A percentile compares a stretch with the other conserved stretches of the same genome.
Conservation (phyloP, 495 filamentous ascomycete species). For the Tuber umbilicatum region DNA sequence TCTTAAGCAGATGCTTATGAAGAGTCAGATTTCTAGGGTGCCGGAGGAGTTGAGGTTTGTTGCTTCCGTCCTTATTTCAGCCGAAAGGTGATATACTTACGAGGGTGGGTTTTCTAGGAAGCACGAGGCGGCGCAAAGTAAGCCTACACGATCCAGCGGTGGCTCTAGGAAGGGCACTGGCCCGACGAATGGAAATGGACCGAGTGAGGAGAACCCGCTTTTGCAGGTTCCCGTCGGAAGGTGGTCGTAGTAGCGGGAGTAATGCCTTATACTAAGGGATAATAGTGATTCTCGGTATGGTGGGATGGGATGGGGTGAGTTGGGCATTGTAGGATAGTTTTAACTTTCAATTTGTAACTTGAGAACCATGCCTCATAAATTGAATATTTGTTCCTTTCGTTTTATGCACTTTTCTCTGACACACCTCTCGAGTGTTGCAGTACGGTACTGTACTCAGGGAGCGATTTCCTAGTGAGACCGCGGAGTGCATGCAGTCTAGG, state of each 20-base stretch:
- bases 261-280: conserved; percentile 5
- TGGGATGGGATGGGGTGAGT: not conserved
- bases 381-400: conserved; percentile 4
- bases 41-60: conserved; percentile 73
- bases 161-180: conserved; percentile 59
- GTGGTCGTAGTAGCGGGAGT: conserved; percentile 35
- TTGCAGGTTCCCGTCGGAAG: conserved; percentile 33
- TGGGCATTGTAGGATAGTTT: conserved; percentile 12
- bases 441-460: not conserved
- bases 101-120: conserved; percentile 44
- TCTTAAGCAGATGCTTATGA: conserved; percentile 90
- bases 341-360: conserved; percentile 9
- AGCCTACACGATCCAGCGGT: conserved; percentile 52
- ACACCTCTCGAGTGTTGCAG: not conserved
- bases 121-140: conserved; percentile 91
- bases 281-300: not conserved
- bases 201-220: conserved; percentile 16
- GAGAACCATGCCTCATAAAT: conserved; percentile 8
- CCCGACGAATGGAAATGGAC: conserved; percentile 31
- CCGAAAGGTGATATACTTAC: not conserved
- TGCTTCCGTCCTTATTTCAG: not conserved
- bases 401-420: not conserved
- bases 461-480: not conserved
- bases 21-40: conserved; percentile 80
- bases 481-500: not conserved